Evolutionary conservation across 1,139 yeast genomes (phyloP), one percentile per base, ranked within the genome.

Genomic region (Saccharomyces uvarum): DNA sequence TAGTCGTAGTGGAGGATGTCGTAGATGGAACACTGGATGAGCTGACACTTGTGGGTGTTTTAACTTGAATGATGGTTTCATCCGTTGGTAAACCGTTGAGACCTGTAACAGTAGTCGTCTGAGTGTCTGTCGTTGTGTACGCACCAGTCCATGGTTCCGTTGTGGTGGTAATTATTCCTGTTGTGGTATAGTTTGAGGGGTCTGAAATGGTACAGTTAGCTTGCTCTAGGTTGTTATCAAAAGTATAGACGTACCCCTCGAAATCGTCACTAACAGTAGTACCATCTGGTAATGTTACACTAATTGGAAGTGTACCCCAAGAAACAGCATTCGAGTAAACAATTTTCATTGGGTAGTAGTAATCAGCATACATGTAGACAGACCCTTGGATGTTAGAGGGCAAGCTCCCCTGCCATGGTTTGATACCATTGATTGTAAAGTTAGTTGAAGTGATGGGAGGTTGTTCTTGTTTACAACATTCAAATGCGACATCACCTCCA

Each of bases 301-400:
- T 33, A 33, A 33, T 14, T 33, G 41, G 41, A 32, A 33, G 41
- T 14, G 41, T 14, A 33, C 41, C 41, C 41, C 41, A 33, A 8
- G 41, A 14, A 33, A 33, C 41, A 14, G 41, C 41, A 26, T 48
- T 48, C 2, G 44, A 19, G 28, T 58, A 65, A 27, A 67, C 65
- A 32, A 69, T 53, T 55, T 61, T 63, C 16, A 69, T 54, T 27
- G 72, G 72, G 51, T 67, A 69, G 47, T 62, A 66, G 19, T 51
- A 33, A n/a, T 11, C 41, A 33, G 54, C 59, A 8, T 41, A 48
- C 46, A 57, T 31, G n/a, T 52, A 33, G 9, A 33, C 41, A 7
- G 41, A 13, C 16, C 41, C 41, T 33, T 14, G 1, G 13, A 33
- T 33, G 19, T 33, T 33, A 32, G n/a, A 6, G 3, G 41, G 41